Base-by-base conservation (phyloP, 306 rosid genomes). In the Vicia faba region DNA sequence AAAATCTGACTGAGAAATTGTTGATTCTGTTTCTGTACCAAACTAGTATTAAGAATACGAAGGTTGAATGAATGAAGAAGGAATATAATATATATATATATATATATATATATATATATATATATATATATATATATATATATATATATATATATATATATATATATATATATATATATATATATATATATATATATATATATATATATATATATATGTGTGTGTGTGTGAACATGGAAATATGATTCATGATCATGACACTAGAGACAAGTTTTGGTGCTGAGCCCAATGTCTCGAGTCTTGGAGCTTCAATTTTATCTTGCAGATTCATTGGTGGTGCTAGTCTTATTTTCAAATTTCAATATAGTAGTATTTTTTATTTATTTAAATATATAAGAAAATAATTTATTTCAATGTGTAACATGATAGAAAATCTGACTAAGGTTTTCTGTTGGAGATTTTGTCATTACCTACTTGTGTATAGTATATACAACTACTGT, bases 1-100 rank as follows among this genome's bases (percentile, higher is more conserved):
- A 60, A 66, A 59, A 80, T 71, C 71, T n/a, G 20, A 28, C 3
- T 71, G 39, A 43, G 72, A 65, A 33, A 8, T 18, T 58, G 58
- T 48, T 55, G 11, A 51, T 33, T 16, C 64, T 38, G 13, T 9
- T 18, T 43, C 49, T 28, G 68, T 46, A 65, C 33, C 36, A 54
- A 36, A 18, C 51, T 25, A 49, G 74, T 14, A 58, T n/a, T 29
- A 10, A 23, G 12, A 11, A 26, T 59, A 28, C 49, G 18, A 61
- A 61, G 33, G 60, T 51, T 41, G 10, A 19, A 15, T 38, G 3
- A 70, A 61, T 18, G 10, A 43, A 49, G 66, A 53, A 53, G 46
- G 66, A 69, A 76, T 40, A 51, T 59, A 56, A 45, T 46, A 59
- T 11, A 62, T 41, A 26, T 2, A 12, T 65, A 18, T 55, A 19